Evolutionary conservation across 2,329 filamentous ascomycete species (phyloP), one percentile per base, ranked within the genome.

Genomic region (Beauveria medogensis): DNA sequence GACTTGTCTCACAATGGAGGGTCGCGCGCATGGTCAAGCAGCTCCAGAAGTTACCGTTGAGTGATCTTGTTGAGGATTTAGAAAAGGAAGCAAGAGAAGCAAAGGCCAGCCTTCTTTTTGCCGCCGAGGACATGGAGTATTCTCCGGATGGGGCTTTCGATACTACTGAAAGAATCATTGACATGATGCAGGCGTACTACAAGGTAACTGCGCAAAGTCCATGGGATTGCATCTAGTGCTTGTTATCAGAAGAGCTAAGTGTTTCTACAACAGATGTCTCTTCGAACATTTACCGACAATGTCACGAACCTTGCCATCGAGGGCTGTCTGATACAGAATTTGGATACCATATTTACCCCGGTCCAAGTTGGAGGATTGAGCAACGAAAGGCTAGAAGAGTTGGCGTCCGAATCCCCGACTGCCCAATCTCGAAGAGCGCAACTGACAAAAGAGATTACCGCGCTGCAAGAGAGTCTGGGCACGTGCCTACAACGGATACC

Each of bases 251-350:
- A 6, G 2, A 48, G 47, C 47, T 51, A 51, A 51, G 1, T 48
- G 9, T 5, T 16, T 80, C 64, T 55, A 59, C 43, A 1, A 6
- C 18, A 30, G 3, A 51, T 28, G 47, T 55, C n/a, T 24, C 20
- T 9, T 48, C 24, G 9, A 18, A 77, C 74, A 0, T 80, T 82
- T 53, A 70, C 77, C 3, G 76, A 82, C 4, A 80, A 80, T 22
- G 69, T 82, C 10, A 71, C 76, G 20, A 79, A 74, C n/a, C 69
- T 81, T 0, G 79, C 74, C 0, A 70, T 80, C 0, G 80, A 82
- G 64, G 77, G 76, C 37, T 80, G 77, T 50, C 73, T 83, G 1
- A 67, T 82, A 0, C 66, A 61, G 0, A 71, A 76, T 2, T 61
- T 82, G 0, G 71, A 74, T 1, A 58, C 63, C 0, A 77, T 82